Percentiles rank a stretch among this genome's conserved stretches.
Conservation (phyloP, 805 yeast species). For the Vanderwaltozyma polyspora region DNA sequence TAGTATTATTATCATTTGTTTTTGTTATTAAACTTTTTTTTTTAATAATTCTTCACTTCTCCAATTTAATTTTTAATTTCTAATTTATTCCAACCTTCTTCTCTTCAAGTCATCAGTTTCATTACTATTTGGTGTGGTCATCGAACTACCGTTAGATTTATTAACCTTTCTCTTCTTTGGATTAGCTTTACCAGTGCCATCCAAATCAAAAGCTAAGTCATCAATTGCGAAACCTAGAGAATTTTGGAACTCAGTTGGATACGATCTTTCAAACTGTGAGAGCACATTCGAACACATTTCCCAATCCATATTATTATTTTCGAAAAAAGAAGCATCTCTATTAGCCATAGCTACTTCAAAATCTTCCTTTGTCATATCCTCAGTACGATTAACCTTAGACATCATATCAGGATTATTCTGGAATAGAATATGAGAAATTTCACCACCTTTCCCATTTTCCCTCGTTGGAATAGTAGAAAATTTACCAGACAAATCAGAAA, state of each 20-base stretch:
- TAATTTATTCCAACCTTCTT: slow-evolving; percentile 25
- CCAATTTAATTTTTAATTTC: too few relatives aligned
- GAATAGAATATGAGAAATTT: slow-evolving; percentile 24
- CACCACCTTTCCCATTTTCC: slow-evolving; percentile 30
- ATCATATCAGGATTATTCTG: slow-evolving; percentile 28
- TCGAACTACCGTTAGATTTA: slow-evolving; percentile 25
- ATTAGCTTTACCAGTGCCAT: slow-evolving; percentile 23
- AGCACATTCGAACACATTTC: slow-evolving; percentile 21
- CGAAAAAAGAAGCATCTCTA: slow-evolving; percentile 20
- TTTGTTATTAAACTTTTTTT: too few relatives aligned
- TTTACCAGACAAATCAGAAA: slow-evolving; percentile 74
- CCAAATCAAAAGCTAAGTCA: slow-evolving; percentile 28
- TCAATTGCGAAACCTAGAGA: slow-evolving; percentile 22
- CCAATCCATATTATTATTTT: slow-evolving; percentile 23
- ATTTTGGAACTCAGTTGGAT: slow-evolving; percentile 25
- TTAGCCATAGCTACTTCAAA: slow-evolving; percentile 15
- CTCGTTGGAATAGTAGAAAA: slow-evolving; percentile 46
- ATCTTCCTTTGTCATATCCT: slow-evolving; percentile 20
- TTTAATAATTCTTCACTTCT: too few relatives aligned
- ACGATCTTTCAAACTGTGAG: slow-evolving; percentile 24
- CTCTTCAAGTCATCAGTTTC: slow-evolving; percentile 23
- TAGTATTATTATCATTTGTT: too few relatives aligned
- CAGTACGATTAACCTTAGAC: slow-evolving; percentile 14
- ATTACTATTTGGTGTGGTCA: slow-evolving; percentile 28
- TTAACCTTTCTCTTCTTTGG: slow-evolving; percentile 20